phyloP scores from a whole-genome alignment of 768 basidiomycete genomes.

The Suillus placidus region DNA sequence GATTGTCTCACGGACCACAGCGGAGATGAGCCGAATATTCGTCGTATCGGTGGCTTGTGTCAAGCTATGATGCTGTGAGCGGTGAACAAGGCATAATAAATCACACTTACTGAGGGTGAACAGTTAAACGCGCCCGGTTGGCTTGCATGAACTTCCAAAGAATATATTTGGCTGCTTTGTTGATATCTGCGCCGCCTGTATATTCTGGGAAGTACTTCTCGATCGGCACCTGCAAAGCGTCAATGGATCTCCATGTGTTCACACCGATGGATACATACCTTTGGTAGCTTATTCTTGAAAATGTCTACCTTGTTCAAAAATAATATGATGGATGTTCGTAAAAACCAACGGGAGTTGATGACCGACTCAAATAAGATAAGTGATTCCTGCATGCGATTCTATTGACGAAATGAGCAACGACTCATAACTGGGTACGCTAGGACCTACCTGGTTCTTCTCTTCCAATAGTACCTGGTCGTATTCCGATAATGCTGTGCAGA shows the following conservation, averaged over 20 bases:
- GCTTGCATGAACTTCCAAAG: constrained; percentile 94
- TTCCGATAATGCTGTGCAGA: constrained; percentile 73
- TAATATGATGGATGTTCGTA: constrained; percentile 66
- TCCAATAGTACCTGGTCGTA: constrained; percentile 75
- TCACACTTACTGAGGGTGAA: constrained; percentile 82
- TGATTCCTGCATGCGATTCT: constrained; percentile 80
- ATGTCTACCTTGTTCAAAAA: constrained; percentile 76
- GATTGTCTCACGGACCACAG: constrained; percentile 90
- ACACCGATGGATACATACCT: constrained; percentile 31
- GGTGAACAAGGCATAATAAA: not conserved
- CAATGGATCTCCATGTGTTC: not conserved
- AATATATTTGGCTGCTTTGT: too few relatives aligned
- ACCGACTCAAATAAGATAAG: constrained; percentile 75
- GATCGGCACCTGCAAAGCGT: constrained; percentile 56
- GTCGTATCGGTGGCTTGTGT: constrained; percentile 90
- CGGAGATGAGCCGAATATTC: constrained; percentile 81
- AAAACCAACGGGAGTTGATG: constrained; percentile 81
- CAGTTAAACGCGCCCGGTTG: constrained; percentile 78
- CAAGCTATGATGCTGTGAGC: constrained; percentile 45
- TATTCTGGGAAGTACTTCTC: constrained; percentile 86
- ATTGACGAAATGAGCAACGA: not conserved
- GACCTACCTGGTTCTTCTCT: constrained; percentile 42
- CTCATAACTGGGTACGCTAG: not conserved
- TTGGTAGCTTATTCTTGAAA: constrained; percentile 73
- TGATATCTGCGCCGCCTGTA: too few relatives aligned